A percentile compares a stretch with the other conserved stretches of the same genome.
These are phyloP conservation scores for Fusarium subglutinans DNA, from an alignment of 2,329 filamentous ascomycete genomes.

Conservation along the genomic window DNA sequence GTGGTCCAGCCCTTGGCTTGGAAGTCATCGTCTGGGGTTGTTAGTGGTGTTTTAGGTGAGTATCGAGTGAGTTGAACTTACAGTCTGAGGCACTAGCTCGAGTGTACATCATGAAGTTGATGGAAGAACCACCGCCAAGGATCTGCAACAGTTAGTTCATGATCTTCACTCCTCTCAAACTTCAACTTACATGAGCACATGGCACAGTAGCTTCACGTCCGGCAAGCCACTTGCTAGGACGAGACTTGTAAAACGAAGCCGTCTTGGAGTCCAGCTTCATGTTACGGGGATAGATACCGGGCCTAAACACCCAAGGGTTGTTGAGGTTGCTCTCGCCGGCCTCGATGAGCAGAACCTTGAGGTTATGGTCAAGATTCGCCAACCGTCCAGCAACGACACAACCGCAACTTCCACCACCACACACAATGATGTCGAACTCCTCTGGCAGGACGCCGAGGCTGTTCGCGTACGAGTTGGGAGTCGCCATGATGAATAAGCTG, in stretches of 20 bases:
- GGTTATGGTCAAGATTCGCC: constrained; percentile 79
- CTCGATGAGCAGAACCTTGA: constrained; percentile 75
- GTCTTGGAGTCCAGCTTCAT: constrained; percentile 84
- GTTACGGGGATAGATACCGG: constrained; percentile 80
- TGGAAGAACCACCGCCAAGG: constrained; percentile 76
- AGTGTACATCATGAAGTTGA: constrained; percentile 76
- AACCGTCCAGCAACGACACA: constrained; percentile 69
- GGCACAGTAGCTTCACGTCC: constrained; percentile 79
- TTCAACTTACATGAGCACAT: constrained; percentile 62
- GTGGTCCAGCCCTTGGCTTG: constrained; percentile 83
- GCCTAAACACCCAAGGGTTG: constrained; percentile 80
- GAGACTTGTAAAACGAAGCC: constrained; percentile 82
- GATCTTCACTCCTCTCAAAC: accelerated
- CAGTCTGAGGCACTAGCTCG: constrained; percentile 42
- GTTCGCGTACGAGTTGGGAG: constrained; percentile 30
- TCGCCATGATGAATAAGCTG: constrained; percentile 28
- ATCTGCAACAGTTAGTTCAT: constrained; percentile 47
- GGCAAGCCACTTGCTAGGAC: constrained; percentile 76
- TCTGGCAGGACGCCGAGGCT: constrained; percentile 63
- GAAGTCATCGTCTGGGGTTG: constrained; percentile 68
- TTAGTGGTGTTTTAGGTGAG: not conserved
- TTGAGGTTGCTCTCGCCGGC: constrained; percentile 78
- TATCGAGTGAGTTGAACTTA: not conserved
- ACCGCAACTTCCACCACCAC: constrained; percentile 75
- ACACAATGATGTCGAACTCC: constrained; percentile 84